Evolutionary conservation across 2,329 filamentous ascomycete genomes (phyloP), one percentile per base, ranked within the genome.

Genomic region (Calonectria hongkongensis): DNA sequence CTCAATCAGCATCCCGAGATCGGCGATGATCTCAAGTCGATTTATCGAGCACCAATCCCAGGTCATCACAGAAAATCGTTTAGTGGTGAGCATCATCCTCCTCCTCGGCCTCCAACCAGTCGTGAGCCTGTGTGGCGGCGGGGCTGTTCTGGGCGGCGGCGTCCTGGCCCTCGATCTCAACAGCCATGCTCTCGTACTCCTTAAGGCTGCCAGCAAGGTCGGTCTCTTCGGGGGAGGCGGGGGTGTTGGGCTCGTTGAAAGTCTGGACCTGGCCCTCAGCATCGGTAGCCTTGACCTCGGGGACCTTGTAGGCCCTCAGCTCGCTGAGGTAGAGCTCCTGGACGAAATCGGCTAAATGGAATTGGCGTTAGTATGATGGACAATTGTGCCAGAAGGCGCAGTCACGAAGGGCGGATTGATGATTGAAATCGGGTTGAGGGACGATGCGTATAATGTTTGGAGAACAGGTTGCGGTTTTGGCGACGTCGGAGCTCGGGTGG

Each of bases 241-340:
- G 96, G 72, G 95, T 87, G 86, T 94, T 92, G 81, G 97, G 97
- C 77, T 93, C 84, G 82, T 84, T 83, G 90, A 98, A 99, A 85
- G 92, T 94, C 85, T 97, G 94, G 81, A 98, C 97, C 81, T 98
- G 94, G 84, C 95, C 96, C 80, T 96, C 93, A 83, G 96, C 89
- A 83, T 98, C 97, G 81, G 92, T 91, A 76, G 95, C 90, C 90
- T 98, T 98, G 88, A 96, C 85, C 79, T 92, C 89, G 70, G 94
- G 89, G 76, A 93, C 89, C 92, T 98, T 98, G 94, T 98, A 98
- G 87, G 92, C 92, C 89, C 96, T 97, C 84, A 99, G 92, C 88
- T 98, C 96, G 86, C 93, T 94, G 81, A 99, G 92, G 91, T 99
- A 99, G 84, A 99, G 92, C 85, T 98, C 96, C 88, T 98, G 97